phyloP scores from a whole-genome alignment of 176 grass and related monocot genomes.

The Pontederia paniculata region DNA sequence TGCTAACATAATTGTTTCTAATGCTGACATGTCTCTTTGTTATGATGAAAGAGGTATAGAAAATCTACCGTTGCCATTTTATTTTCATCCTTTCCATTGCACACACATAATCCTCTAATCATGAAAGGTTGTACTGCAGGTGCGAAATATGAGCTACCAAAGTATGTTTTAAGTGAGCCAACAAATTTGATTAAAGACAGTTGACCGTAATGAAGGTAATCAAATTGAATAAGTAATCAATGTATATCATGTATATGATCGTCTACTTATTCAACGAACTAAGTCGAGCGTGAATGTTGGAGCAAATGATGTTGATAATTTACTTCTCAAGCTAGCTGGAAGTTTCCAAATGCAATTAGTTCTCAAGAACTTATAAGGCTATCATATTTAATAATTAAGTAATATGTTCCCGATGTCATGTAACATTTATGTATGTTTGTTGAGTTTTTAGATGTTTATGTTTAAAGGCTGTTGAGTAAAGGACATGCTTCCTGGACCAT shows the following conservation, averaged over 20 bases:
- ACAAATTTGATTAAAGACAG: conserved; percentile 61
- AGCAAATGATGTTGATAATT: not conserved
- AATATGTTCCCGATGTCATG: too few species aligned
- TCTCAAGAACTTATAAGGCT: not conserved
- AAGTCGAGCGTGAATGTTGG: not conserved
- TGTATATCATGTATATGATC: conserved; percentile 69
- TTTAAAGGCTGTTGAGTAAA: too few species aligned
- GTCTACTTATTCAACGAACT: not conserved
- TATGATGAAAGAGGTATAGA: conserved; percentile 78
- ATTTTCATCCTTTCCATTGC: not conserved
- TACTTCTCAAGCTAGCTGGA: not conserved
- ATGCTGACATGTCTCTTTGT: conserved; percentile 77
- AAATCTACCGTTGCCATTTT: not conserved
- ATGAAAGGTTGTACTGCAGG: conserved; percentile 36
- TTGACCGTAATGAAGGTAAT: conserved; percentile 8
- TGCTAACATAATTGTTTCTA: conserved; percentile 75
- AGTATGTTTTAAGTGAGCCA: conserved; percentile 77
- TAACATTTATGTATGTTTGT: too few species aligned
- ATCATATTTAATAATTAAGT: not conserved
- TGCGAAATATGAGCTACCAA: conserved; percentile 89
- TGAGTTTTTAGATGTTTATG: too few species aligned
- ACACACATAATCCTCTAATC: not conserved
- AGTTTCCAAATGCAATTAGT: not conserved
- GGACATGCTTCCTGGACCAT: too few species aligned
- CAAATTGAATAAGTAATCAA: conserved; percentile 11